A percentile compares a stretch with the other conserved stretches of the same genome.
These are phyloP conservation scores for Amylostereum chailletii DNA, from an alignment of 1,284 basidiomycete genomes.

Conservation along the genomic window DNA sequence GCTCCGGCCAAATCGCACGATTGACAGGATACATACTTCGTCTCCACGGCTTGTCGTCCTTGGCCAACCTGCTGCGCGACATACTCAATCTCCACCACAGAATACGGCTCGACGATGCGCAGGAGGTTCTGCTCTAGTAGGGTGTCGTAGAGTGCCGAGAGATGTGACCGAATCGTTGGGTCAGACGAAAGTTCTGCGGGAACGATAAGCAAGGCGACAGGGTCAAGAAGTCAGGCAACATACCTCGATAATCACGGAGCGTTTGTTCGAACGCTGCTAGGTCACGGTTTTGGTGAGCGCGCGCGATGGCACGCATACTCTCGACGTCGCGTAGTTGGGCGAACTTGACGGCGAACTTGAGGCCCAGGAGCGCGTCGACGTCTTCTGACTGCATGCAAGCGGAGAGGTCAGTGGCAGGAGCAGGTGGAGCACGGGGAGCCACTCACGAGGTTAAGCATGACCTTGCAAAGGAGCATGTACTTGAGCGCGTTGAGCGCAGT, in stretches of 20 bases:
- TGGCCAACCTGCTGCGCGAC: conserved; percentile 88
- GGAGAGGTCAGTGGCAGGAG: conserved; percentile 1
- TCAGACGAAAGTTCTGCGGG: conserved; percentile 84
- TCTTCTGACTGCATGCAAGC: conserved; percentile 71
- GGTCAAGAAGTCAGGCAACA: conserved; percentile 13
- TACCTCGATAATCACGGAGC: conserved; percentile 83
- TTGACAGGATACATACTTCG: conserved; percentile 56
- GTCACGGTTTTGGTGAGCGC: conserved; percentile 88
- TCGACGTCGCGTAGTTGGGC: conserved; percentile 80
- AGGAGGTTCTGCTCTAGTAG: conserved; percentile 92
- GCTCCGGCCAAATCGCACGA: neutral
- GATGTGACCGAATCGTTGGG: conserved; percentile 89
- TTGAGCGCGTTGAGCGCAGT: conserved; percentile 81
- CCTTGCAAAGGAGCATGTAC: conserved; percentile 97
- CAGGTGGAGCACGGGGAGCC: conserved; percentile 21
- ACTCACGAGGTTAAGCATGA: conserved; percentile 90
- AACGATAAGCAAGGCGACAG: neutral
- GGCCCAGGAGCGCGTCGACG: conserved; percentile 75
- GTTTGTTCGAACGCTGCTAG: conserved; percentile 86
- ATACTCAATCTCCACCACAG: conserved; percentile 83
- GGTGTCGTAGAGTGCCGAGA: conserved; percentile 90
- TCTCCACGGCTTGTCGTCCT: conserved; percentile 86
- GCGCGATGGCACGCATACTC: conserved; percentile 91
- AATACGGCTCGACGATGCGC: conserved; percentile 93
- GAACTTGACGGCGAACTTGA: conserved; percentile 86